Evolutionary conservation across 192 early-diverging fungal genomes (phyloP).

Genomic region (Entrophospora sp.): DNA sequence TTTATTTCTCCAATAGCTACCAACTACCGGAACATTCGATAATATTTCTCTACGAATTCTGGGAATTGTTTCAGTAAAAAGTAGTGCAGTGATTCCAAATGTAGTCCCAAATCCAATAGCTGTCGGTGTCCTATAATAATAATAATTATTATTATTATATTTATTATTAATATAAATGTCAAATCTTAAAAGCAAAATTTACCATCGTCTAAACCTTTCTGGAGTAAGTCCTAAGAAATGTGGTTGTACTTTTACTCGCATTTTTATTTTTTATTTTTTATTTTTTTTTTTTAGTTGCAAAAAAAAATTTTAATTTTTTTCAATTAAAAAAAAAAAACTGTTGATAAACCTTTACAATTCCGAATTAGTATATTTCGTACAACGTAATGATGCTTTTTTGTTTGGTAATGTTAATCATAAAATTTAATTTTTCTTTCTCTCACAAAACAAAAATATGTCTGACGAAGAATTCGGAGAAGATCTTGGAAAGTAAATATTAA

Average conservation of each 20-base stretch:
- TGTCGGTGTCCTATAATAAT: background rate
- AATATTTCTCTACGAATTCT: background rate
- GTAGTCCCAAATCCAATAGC: background rate
- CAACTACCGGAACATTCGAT: background rate
- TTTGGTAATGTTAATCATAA: no score
- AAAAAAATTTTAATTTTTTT: no score
- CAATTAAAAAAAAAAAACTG: no score
- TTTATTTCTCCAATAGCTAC: background rate
- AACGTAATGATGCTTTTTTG: no score
- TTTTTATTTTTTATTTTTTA: no score
- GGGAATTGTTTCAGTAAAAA: background rate
- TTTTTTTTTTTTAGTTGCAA: no score
- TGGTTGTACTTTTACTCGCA: background rate
- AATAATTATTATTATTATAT: background rate
- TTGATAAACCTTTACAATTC: no score
- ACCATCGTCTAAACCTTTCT: background rate
- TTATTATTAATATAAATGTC: background rate
- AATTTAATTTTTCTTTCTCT: no score
- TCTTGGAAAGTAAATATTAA: no score
- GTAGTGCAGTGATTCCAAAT: background rate
- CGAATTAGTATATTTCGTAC: no score
- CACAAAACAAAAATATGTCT: no score
- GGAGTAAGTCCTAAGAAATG: background rate
- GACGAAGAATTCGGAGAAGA: no score
- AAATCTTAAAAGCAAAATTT: background rate